Evolutionary conservation across 495 filamentous ascomycete genomes (phyloP), one percentile per base, ranked within the genome.

Genomic region (Cetradonia linearis): DNA sequence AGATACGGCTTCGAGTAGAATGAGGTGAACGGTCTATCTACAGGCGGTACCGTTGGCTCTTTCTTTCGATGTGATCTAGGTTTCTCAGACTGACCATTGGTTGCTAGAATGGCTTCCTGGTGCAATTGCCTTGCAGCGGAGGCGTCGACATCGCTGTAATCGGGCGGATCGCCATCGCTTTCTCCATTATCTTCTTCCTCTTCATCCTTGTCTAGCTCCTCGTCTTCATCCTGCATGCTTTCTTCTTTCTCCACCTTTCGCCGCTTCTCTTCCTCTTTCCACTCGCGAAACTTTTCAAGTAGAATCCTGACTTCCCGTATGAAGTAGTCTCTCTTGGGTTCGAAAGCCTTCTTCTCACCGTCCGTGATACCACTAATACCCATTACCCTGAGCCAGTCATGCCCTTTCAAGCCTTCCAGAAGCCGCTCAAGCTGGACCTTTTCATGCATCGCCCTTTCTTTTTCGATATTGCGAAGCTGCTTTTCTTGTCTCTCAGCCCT

Each of bases 311-410:
- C 87, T 53, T 92, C 88, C 53, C 77, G 76, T 58, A 96, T 85
- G 67, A 96, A 92, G 66, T 89, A 83, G 54, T 84, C 78, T 33
- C 91, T 81, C 59, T 94, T 91, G 38, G 86, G 85, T 68, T 96
- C 91, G 70, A 87, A 95, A 47, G 83, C 82, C 66, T 87, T 93
- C 73, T 85, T 88, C 59, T 87, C 86, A 52, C 78, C 79, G 63
- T 94, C 92, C 10, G 90, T 89, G 27, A 91, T 81, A 13, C 87
- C 87, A 54, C 81, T 88, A 48, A 97, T 84, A n/a, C 93, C 93
- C 85, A 99, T 92, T 2, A 88, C 78, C 58, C 88, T 86, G 59
- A 96, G 76, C 93, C 93, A 99, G 68, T 96, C 93, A 40, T 83
- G 86, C n/a, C 91, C 84, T 68, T 87, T 84, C 5, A 99, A 79